Evolutionary conservation across 75 land plant species (phyloP), one percentile per base, ranked within the genome.

Genomic region (Pinus albicaulis): DNA sequence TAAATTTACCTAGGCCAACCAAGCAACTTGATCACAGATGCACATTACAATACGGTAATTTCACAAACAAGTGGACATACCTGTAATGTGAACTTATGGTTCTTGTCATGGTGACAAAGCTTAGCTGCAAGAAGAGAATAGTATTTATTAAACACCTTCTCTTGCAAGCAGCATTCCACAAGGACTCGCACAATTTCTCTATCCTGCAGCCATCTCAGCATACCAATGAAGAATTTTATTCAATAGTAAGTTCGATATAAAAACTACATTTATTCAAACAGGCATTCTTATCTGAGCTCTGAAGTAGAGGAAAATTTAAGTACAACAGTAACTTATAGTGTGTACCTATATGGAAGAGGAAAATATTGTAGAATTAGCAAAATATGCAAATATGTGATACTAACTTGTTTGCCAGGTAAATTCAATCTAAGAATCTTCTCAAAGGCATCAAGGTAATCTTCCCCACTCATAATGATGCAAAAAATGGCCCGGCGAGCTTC

Each of bases 1-100:
- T 41, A 4, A 41, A 41, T 31, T 41, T 41, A 41, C 44, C 7
- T 41, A 41, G 44, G 44, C 44, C 44, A 41, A 41, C 44, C 44
- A 41, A 41, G 44, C 44, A 41, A 41, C 44, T 41, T 41, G 7
- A 5, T 4, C 44, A 41, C 44, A 41, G 7, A 4, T 41, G 0
- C 44, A 41, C 44, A 41, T 41, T 41, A 41, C 5, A 6, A 41
- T 41, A 41, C 5, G 0, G 7, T 41, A 41, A 41, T 41, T 41
- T 41, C 7, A 41, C 7, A 6, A 4, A 3, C 44, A 5, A 41
- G 44, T 6, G 11, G 11, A 52, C 31, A 17, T 74, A 93, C 99
- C 99, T 96, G 99, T 53, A 94, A 80, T 4, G 98, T 90, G 77
- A 94, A 97, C 83, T 92, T 94, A 79, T 94, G 95, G 63, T 94